These are phyloP conservation scores for Handroanthus guayacan DNA, from an alignment of 257 asterid species.

Conservation along the genomic window DNA sequence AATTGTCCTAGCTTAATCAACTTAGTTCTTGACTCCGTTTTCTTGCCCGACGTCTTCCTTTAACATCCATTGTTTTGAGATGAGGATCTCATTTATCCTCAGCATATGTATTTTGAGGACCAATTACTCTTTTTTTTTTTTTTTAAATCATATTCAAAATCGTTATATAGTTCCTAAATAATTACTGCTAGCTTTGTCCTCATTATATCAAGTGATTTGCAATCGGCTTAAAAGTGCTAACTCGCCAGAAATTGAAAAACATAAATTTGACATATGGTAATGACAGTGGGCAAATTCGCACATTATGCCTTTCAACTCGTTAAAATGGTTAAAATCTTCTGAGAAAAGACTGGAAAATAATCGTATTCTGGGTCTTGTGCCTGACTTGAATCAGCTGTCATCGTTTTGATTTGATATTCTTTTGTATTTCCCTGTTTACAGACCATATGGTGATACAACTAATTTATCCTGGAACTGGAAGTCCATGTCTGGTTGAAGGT, in stretches of 20 bases:
- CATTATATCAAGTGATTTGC: not conserved
- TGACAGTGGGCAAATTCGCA: no score
- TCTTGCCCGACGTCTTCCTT: constrained; percentile 26
- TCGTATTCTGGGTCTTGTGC: constrained; percentile 3
- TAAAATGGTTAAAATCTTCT: not conserved
- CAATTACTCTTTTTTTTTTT: constrained; percentile 17
- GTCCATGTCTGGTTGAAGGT: constrained; percentile 49
- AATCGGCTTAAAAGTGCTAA: constrained; percentile 1
- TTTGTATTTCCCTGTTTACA: constrained; percentile 36
- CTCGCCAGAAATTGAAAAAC: not conserved
- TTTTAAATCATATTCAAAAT: constrained; percentile 29
- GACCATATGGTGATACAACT: constrained; percentile 57
- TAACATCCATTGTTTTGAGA: constrained; percentile 20
- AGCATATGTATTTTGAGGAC: constrained; percentile 20
- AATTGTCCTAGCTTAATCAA: constrained; percentile 17
- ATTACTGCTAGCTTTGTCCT: constrained; percentile 18
- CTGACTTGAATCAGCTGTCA: not conserved
- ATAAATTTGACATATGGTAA: not conserved
- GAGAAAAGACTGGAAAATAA: constrained; percentile 1
- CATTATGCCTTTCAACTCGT: not conserved
- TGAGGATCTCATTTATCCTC: constrained; percentile 31
- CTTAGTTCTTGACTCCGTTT: constrained; percentile 25
- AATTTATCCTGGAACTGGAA: constrained; percentile 57
- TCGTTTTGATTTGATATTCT: constrained; percentile 23
- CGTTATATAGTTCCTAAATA: constrained; percentile 22